Base-by-base conservation (phyloP, 495 filamentous ascomycete species). In the Penicillium simplicissimum region DNA sequence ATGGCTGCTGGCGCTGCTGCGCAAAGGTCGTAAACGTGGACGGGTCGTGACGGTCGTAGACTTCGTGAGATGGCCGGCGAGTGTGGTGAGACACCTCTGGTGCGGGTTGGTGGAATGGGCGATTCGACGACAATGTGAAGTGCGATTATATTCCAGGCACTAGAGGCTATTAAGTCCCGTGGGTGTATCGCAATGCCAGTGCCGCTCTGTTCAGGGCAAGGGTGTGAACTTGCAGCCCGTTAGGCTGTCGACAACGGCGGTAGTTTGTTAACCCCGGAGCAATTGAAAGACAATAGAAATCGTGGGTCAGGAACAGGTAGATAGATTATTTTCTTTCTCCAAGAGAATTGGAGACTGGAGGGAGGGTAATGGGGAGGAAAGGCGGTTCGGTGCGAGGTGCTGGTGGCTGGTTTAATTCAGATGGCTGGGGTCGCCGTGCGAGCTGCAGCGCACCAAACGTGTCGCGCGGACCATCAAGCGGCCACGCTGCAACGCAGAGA, bases 1-100 rank as follows among this genome's bases (percentile, higher is more conserved):
- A 75, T 70, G 82, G 84, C 73, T 85, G 84, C 73, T 85, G 85
- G 80, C 80, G 85, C 76, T 86, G 84, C 75, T 70, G 76, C 67
- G 80, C 69, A 64, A 73, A 76, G 61, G 78, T 82, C 75, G 81
- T 82, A 69, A 81, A 73, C 45, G 76, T 73, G 54, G 71, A 57
- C 54, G 69, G 76, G 76, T 85, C 82, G 84, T 85, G 57, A 78
- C 73, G 59, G 70, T 87, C 85, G 86, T 88, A 74, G 74, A 76
- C 73, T 75, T 87, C 85, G 85, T 88, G 66, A 84, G 74, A 72
- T 42, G 73, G 65, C 70, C 66, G 64, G 60, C 53, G 63, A 65
- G 60, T 65, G 66, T 71, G 67, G 67, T 67, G 71, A 81, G 75
- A 74, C 78, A 81, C 78, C 57, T 72, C 76, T 75, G 72, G 65